These are phyloP conservation scores for Mycosphaerella sp. DNA, from an alignment of 2,329 filamentous ascomycete species.

Conservation along the genomic window DNA sequence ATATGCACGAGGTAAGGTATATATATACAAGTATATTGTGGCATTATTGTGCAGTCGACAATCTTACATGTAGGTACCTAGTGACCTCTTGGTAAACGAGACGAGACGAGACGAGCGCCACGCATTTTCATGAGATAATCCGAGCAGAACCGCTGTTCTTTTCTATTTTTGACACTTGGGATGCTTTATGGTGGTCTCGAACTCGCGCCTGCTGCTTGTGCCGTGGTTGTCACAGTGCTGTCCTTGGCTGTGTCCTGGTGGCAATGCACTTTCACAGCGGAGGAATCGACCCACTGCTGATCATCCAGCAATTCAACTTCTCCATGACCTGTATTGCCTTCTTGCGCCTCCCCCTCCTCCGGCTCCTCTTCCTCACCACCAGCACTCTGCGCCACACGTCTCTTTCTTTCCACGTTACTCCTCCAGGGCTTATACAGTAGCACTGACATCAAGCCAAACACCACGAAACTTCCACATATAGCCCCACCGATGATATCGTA, in stretches of 20 bases:
- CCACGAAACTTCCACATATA: constrained; percentile 77
- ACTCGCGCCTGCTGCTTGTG: constrained; percentile 13
- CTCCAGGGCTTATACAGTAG: constrained; percentile 76
- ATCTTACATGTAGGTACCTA: too few relatives aligned
- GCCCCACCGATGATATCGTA: constrained; percentile 80
- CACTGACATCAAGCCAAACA: constrained; percentile 68
- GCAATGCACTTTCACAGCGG: constrained; percentile 3
- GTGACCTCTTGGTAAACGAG: too few relatives aligned
- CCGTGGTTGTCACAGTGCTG: constrained; percentile 10
- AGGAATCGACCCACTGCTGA: constrained; percentile 11
- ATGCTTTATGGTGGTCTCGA: not conserved
- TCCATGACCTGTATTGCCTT: constrained; percentile 1
- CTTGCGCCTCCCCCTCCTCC: not conserved
- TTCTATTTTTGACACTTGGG: not conserved
- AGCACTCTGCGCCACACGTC: not conserved
- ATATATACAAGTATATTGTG: too few relatives aligned
- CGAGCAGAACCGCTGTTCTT: too few relatives aligned
- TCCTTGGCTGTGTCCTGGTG: constrained; percentile 7
- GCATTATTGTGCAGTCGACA: too few relatives aligned
- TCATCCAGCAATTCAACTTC: constrained; percentile 13
- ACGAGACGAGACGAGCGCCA: too few relatives aligned
- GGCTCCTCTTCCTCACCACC: not conserved
- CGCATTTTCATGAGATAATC: too few relatives aligned
- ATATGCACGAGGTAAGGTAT: too few relatives aligned
- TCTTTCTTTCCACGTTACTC: constrained; percentile 44